Conservation (phyloP, 805 yeast genomes). For the Starmerella kuoi region DNA sequence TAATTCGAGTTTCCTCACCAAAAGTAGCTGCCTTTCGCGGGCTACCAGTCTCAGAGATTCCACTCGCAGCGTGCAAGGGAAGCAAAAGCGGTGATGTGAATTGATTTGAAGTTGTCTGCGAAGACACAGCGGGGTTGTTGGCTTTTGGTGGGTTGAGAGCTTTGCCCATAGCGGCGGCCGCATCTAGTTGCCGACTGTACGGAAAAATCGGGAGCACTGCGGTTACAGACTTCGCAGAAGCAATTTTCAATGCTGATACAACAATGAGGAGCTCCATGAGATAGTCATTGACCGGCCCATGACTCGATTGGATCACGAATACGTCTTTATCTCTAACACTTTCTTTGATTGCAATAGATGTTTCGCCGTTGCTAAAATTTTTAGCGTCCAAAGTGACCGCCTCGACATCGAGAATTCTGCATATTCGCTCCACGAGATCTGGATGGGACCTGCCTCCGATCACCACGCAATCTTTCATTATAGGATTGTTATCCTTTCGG, state of each 20-base stretch:
- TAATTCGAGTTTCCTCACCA: constrained; percentile 16
- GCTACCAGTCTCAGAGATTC: not conserved
- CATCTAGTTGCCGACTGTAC: constrained; percentile 90
- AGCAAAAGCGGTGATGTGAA: not conserved
- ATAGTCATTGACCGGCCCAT: constrained; percentile 79
- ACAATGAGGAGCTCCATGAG: constrained; percentile 71
- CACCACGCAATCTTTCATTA: constrained; percentile 73
- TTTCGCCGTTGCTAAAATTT: constrained; percentile 71
- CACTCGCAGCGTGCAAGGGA: not conserved
- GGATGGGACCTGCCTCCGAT: constrained; percentile 90
- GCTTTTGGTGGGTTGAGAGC: constrained; percentile 1
- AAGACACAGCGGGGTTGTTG: not conserved
- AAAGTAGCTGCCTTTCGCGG: constrained; percentile 21
- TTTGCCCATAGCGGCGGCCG: constrained; percentile 47
- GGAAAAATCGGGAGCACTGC: constrained; percentile 91
- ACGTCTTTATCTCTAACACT: constrained; percentile 95
- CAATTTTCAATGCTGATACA: constrained; percentile 85
- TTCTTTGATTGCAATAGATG: constrained; percentile 70
- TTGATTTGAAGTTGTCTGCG: not conserved
- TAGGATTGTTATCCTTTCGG: not conserved
- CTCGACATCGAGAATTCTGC: constrained; percentile 62
- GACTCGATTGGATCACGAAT: constrained; percentile 74
- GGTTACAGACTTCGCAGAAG: constrained; percentile 78
- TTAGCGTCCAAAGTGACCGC: constrained; percentile 46
- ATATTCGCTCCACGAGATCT: constrained; percentile 57